Evolutionary conservation across 78 protist genomes (phyloP).

Genomic region (Fonticula alba): DNA sequence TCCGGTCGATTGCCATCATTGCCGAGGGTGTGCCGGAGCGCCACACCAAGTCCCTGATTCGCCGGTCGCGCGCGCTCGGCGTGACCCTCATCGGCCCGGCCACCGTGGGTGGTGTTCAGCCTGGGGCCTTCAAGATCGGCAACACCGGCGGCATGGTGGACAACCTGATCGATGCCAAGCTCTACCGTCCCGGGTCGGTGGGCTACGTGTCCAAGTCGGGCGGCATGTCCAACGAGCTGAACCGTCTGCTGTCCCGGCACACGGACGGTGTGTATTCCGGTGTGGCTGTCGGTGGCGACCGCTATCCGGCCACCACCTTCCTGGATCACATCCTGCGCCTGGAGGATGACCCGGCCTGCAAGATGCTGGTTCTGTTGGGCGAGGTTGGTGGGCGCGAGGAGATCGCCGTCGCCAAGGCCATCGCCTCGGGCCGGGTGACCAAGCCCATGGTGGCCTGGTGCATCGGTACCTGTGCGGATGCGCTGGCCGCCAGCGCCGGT

Average conservation of each 20-base stretch:
- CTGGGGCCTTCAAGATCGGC: constrained; percentile 79
- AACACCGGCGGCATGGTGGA: constrained; percentile 82
- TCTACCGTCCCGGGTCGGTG: constrained; percentile 78
- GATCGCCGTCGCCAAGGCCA: constrained; percentile 51
- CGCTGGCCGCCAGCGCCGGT: constrained; percentile 19
- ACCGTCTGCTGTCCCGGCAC: constrained; percentile 60
- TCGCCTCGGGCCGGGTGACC: constrained; percentile 51
- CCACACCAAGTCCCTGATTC: constrained; percentile 34
- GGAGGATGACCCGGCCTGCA: constrained; percentile 28
- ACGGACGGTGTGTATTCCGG: constrained; percentile 83
- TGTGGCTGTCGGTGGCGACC: constrained; percentile 83
- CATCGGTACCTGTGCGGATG: constrained; percentile 74
- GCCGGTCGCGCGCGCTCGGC: constrained; percentile 22
- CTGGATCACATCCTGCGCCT: constrained; percentile 56
- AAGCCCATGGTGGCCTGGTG: constrained; percentile 83
- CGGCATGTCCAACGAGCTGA: constrained; percentile 73
- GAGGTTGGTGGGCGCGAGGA: constrained; percentile 85
- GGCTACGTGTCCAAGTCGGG: constrained; percentile 70
- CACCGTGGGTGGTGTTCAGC: constrained; percentile 82
- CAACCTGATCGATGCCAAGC: constrained; percentile 67
- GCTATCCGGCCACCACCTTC: constrained; percentile 68
- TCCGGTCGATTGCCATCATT: constrained; percentile 41
- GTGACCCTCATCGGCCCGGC: constrained; percentile 80
- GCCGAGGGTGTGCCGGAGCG: constrained; percentile 87
- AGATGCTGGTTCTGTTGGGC: constrained; percentile 70